Evolutionary conservation across 116 monocot species (phyloP), one percentile per base, ranked within the genome.

Genomic region (Papilionanthe hybrid): DNA sequence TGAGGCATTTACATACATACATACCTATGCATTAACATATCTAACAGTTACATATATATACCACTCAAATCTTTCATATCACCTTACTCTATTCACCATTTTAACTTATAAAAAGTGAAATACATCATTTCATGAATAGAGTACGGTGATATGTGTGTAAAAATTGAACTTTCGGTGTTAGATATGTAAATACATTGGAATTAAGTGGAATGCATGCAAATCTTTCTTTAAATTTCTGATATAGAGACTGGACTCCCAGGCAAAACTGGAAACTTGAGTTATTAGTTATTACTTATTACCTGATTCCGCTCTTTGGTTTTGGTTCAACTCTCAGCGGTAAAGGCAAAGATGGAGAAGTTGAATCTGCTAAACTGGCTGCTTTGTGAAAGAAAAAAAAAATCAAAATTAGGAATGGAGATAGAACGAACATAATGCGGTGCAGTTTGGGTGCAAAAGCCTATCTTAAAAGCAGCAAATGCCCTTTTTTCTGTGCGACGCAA

Each of bases 391-490:
- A 49, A 47, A 25, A 75, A 25, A 75, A 47, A 43, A 48, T 22
- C 27, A 50, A 48, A 13, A 28, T 12, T 75, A n/a, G 28, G 12
- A 50, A 75, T 9, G 7, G 9, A 22, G 1, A 75, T 28, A 75
- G 13, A 60, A 5, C 15, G 19, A 49, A 76, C 20, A 32, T 12
- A 29, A 37, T 22, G 43, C 41, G 15, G 2, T n/a, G 28, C 50
- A 67, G 7, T 67, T 41, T 57, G 41, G 7, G 8, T 41, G 78
- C 22, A 27, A 57, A 83, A 81, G 83, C 83, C 85, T 90, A 90
- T 98, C 91, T 94, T 98, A 86, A 98, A 98, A 75, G 98, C 98
- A 55, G 94, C 94, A 89, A 98, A 98, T 55, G 98, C 98, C 30
- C 94, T 83, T 76, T 98, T 98, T 75, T 98, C 98, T 48, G 98